Evolutionary conservation across 371 early-diverging fungal species (phyloP).

Genomic region (Umbelopsis sp.): DNA sequence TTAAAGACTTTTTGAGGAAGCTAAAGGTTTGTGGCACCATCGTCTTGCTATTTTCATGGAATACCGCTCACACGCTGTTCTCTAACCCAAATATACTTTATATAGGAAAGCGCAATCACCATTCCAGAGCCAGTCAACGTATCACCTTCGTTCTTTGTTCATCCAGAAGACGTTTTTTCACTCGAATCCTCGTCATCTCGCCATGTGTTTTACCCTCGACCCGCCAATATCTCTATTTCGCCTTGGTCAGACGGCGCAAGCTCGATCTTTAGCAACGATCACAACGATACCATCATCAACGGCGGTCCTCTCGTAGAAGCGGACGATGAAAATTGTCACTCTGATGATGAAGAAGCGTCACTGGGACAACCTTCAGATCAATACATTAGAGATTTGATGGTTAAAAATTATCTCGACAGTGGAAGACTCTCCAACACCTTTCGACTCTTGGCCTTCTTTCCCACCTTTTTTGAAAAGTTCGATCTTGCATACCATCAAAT

Average conservation of each 20-base stretch:
- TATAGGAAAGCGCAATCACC: slow-evolving; percentile 12
- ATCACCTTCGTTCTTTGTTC: slow-evolving; percentile 67
- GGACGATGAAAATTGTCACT: not conserved
- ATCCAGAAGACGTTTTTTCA: slow-evolving; percentile 49
- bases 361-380: slow-evolving; percentile 48
- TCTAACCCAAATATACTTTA: not conserved
- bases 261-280: slow-evolving; percentile 8
- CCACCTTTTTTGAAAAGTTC: slow-evolving; percentile 64
- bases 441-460: slow-evolving; percentile 67
- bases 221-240: slow-evolving; percentile 46
- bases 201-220: slow-evolving; percentile 42
- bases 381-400: slow-evolving; percentile 57
- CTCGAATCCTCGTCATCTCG: slow-evolving; percentile 32
- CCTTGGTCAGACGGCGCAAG: slow-evolving; percentile 50
- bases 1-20: slow-evolving; percentile 48
- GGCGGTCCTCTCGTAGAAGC: slow-evolving; percentile 4
- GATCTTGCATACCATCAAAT: slow-evolving; percentile 48
- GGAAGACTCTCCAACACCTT: slow-evolving; percentile 61
- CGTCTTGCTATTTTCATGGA: no score
- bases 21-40: slow-evolving; percentile 37
- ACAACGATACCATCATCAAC: slow-evolving; percentile 5
- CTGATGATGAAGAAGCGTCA: not conserved
- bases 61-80: not conserved
- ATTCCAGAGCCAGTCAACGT: slow-evolving; percentile 57
- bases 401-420: slow-evolving; percentile 56